phyloP scores from a whole-genome alignment of 2,329 filamentous ascomycete species.

The Ophiostoma ips region DNA sequence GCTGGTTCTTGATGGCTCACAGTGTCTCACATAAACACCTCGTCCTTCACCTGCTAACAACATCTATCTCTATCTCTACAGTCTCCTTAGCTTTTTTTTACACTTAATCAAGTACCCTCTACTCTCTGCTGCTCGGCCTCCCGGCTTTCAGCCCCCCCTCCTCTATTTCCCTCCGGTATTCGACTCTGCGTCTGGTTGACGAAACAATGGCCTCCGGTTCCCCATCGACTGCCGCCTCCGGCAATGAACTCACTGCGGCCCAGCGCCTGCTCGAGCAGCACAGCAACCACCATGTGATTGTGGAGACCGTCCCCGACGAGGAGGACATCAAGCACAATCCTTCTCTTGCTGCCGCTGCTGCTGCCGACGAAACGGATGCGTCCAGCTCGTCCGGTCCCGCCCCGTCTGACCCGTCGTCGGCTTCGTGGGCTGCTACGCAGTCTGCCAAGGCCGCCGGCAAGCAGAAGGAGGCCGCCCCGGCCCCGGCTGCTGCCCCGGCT shows the following conservation, averaged over 20 bases:
- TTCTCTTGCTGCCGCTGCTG: conserved; percentile 32
- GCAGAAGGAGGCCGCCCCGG: conserved; percentile 27
- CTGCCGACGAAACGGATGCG: conserved; percentile 20
- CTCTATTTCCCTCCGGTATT: conserved; percentile 2
- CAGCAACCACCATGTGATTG: conserved; percentile 46
- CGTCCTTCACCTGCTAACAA: too few relatives aligned
- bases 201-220: conserved; percentile 17
- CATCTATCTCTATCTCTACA: too few relatives aligned
- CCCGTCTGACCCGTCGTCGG: conserved; percentile 23
- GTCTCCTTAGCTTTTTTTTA: background rate
- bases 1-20: too few relatives aligned
- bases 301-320: conserved; percentile 74
- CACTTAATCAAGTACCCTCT: too few relatives aligned
- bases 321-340: conserved; percentile 42
- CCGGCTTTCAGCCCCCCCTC: background rate
- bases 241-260: conserved; percentile 36
- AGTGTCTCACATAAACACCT: too few relatives aligned
- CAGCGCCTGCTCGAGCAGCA: conserved; percentile 55
- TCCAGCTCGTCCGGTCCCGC: conserved; percentile 35
- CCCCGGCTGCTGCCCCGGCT: conserved; percentile 23
- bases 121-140: background rate
- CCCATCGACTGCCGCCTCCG: conserved; percentile 21
- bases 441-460: conserved; percentile 46
- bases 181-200: conserved; percentile 5
- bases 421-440: conserved; percentile 33